A percentile compares a stretch with the other conserved stretches of the same genome.
Conservation (phyloP, 2,329 filamentous ascomycete species). For the Coleophoma cylindrospora region DNA sequence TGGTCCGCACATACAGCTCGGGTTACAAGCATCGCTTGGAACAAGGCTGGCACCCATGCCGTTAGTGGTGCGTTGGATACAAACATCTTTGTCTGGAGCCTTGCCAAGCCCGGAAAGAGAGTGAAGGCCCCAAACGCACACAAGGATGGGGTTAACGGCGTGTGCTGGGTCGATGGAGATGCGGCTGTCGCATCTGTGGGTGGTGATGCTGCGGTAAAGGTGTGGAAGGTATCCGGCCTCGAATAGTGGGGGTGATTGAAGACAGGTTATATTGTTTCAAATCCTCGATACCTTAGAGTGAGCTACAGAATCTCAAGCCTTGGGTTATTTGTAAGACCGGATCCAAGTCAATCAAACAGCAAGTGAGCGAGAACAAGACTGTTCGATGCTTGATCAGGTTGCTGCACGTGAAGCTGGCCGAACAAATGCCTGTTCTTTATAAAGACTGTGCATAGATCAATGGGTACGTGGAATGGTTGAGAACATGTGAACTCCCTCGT, state of each 20-base stretch:
- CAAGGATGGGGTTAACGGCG: conserved; percentile 90
- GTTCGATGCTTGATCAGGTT: too few relatives aligned
- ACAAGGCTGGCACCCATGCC: conserved; percentile 68
- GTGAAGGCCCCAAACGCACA: conserved; percentile 85
- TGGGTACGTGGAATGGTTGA: too few relatives aligned
- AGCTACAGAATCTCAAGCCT: too few relatives aligned
- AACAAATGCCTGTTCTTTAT: too few relatives aligned
- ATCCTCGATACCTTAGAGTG: background rate
- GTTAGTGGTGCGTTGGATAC: conserved; percentile 86
- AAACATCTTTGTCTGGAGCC: conserved; percentile 87
- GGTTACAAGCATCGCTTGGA: conserved; percentile 71
- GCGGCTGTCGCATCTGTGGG: conserved; percentile 72
- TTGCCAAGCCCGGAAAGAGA: conserved; percentile 75
- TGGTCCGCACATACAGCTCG: conserved; percentile 70
- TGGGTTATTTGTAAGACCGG: too few relatives aligned
- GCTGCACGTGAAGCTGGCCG: too few relatives aligned
- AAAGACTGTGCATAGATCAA: too few relatives aligned
- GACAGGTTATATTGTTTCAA: background rate
- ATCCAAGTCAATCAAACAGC: too few relatives aligned
- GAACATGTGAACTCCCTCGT: too few relatives aligned
- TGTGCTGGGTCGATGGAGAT: conserved; percentile 69
- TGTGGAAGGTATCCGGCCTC: conserved; percentile 67
- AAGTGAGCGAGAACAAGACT: too few relatives aligned
- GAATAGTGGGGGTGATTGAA: conserved; percentile 27
- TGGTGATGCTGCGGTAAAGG: conserved; percentile 84